Conservation (phyloP, 139 green algal genomes). For the Picocystis salinarum region DNA sequence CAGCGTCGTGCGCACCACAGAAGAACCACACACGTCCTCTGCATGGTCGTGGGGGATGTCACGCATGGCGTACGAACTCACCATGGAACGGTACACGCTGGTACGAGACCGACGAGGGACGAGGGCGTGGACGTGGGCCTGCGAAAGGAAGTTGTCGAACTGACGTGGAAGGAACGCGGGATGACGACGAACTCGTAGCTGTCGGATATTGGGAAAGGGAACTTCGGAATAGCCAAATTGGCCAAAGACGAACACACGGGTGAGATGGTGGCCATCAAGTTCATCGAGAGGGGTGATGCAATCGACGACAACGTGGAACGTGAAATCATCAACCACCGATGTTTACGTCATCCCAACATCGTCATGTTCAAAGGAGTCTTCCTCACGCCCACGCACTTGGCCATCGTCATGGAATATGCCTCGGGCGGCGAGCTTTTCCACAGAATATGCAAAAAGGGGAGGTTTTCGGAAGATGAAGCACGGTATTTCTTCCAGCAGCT, state of each 20-base stretch:
- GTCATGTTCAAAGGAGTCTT: constrained; percentile 87
- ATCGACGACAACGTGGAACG: constrained; percentile 96
- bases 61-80: too few relatives aligned
- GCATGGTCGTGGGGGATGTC: too few relatives aligned
- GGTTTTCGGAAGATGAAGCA: constrained; percentile 89
- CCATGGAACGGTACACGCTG: too few relatives aligned
- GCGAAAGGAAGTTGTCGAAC: too few relatives aligned
- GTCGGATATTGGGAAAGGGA: constrained; percentile 81
- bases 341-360: constrained; percentile 90
- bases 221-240: constrained; percentile 82
- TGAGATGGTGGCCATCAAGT: constrained; percentile 62
- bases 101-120: too few relatives aligned
- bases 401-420: constrained; percentile 86
- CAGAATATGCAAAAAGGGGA: constrained; percentile 70
- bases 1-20: too few relatives aligned
- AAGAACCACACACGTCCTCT: too few relatives aligned
- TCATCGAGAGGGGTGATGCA: constrained; percentile 58
- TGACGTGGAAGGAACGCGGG: too few relatives aligned
- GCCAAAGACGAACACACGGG: constrained; percentile 39
- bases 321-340: constrained; percentile 92
- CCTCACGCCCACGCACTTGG: constrained; percentile 58
- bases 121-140: too few relatives aligned
- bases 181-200: too few relatives aligned
- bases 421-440: constrained; percentile 90
- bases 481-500: constrained; percentile 98